Evolutionary conservation across 345 rosid genomes (phyloP).

Genomic region (Carallia brachiata): DNA sequence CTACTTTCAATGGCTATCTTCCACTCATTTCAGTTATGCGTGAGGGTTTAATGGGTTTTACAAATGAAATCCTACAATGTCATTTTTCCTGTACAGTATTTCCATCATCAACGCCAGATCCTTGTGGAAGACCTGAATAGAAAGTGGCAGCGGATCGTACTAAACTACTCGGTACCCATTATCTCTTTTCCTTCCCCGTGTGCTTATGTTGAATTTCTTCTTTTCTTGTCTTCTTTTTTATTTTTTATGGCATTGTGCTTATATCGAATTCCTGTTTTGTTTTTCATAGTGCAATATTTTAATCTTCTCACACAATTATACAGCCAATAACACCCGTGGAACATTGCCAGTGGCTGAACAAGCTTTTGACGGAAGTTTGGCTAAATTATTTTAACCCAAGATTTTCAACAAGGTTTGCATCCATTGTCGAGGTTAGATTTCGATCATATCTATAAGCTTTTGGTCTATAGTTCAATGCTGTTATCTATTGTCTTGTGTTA

Average conservation of each 20-base stretch:
- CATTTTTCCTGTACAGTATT: slow-evolving; percentile 49
- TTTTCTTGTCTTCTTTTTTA: not conserved
- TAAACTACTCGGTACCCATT: slow-evolving; percentile 52
- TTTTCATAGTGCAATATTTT: not conserved
- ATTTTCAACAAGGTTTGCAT: slow-evolving; percentile 63
- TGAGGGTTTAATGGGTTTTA: not conserved
- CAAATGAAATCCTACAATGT: not conserved
- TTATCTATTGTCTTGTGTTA: not conserved
- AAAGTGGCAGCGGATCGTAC: slow-evolving; percentile 69
- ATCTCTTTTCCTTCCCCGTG: slow-evolving; percentile 3
- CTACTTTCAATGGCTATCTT: not conserved
- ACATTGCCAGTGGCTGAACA: slow-evolving; percentile 95
- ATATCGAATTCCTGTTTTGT: not conserved
- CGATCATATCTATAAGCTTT: slow-evolving; percentile 1
- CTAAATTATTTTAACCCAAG: slow-evolving; percentile 59
- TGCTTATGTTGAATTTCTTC: slow-evolving; percentile 10
- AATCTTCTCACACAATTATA: slow-evolving; percentile 14
- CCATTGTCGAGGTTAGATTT: slow-evolving; percentile 73
- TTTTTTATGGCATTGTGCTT: too few relatives aligned
- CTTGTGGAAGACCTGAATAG: slow-evolving; percentile 79
- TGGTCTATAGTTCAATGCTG: not conserved
- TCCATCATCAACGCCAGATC: slow-evolving; percentile 56
- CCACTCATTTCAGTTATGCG: not conserved
- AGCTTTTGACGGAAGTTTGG: slow-evolving; percentile 83
- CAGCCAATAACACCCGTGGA: slow-evolving; percentile 90